Conservation (phyloP, 805 yeast genomes). For the Candida boleticola region DNA sequence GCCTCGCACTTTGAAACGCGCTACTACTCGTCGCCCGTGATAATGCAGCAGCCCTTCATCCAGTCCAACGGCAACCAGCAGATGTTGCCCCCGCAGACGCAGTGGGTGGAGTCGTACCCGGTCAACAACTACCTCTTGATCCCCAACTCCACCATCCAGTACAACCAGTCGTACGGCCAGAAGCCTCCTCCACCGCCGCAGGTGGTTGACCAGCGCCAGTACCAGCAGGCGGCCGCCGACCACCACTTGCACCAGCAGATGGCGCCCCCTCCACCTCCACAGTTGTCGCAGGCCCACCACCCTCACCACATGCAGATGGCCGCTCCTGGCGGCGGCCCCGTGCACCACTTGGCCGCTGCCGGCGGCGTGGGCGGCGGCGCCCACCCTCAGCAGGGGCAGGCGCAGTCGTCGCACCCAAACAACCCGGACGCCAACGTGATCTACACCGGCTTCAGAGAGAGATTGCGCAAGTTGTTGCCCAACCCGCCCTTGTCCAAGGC, state of each 20-base stretch:
- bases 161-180: slow-evolving; percentile 3
- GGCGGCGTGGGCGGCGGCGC: slow-evolving; percentile 1
- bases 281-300: neutral
- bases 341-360: neutral
- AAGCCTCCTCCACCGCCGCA: slow-evolving; percentile 1
- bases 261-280: neutral
- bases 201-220: slow-evolving; percentile 3
- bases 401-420: slow-evolving; percentile 5
- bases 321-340: neutral
- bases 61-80: slow-evolving; percentile 7
- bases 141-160: slow-evolving; percentile 11
- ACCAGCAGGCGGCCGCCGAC: slow-evolving; percentile 4
- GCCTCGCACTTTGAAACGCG: slow-evolving; percentile 15
- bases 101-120: slow-evolving; percentile 10
- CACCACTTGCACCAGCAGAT: neutral
- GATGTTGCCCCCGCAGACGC: slow-evolving; percentile 8
- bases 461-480: slow-evolving; percentile 36
- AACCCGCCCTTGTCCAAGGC: slow-evolving; percentile 48
- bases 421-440: slow-evolving; percentile 11
- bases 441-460: slow-evolving; percentile 21
- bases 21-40: slow-evolving; percentile 21
- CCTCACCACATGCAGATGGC: slow-evolving; percentile 9
- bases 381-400: slow-evolving; percentile 6
- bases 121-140: slow-evolving; percentile 22
- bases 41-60: slow-evolving; percentile 22